Evolutionary conservation across 2,329 filamentous ascomycete species (phyloP), one percentile per base, ranked within the genome.

Genomic region (Fusarium concolor): DNA sequence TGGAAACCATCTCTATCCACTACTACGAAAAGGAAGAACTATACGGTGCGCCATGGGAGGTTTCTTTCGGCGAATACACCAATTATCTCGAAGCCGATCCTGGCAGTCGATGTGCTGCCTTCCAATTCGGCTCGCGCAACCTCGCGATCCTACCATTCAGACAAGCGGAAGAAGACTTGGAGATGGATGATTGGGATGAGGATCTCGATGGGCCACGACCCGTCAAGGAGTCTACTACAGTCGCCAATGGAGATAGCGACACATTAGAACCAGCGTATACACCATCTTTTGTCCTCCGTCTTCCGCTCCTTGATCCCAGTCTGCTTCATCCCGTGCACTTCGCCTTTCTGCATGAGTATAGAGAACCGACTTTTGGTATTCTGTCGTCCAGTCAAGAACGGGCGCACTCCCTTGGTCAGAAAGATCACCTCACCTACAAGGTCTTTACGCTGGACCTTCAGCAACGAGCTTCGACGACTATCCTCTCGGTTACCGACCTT

Each of bases 21-120:
- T 98, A 94, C 84, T 99, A 98, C 81, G 96, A 99, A 79, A 92
- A 96, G 77, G 94, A 97, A 76, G 94, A 97, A 76, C 84, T 95
- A 65, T 89, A 91, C 70, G 89, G 91, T 53, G 91, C 89, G 66
- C 94, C 95, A 1, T 97, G 94, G 91, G 89, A 91, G 50, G 86
- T 91, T 52, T 87, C 91, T 56, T 82, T 96, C 74, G 89, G 88
- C 76, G 88, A 92, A 66, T 93, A 91, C 76, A 86, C 89, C 78
- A 97, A 92, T 78, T 92, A 92, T 73, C 83, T 99, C 74, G 91
- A 91, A 49, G 92, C 95, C 61, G 96, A 99, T 75, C 95, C 96
- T 3, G 91, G 91, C 71, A 97, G 93, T 80, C 88, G 95, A 81
- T 99, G 96, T 81, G 96, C 95, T 31, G 93, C 94, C 47, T 89